Evolutionary conservation across 2,329 filamentous ascomycete genomes (phyloP).

Genomic region (Colletotrichum limetticola): DNA sequence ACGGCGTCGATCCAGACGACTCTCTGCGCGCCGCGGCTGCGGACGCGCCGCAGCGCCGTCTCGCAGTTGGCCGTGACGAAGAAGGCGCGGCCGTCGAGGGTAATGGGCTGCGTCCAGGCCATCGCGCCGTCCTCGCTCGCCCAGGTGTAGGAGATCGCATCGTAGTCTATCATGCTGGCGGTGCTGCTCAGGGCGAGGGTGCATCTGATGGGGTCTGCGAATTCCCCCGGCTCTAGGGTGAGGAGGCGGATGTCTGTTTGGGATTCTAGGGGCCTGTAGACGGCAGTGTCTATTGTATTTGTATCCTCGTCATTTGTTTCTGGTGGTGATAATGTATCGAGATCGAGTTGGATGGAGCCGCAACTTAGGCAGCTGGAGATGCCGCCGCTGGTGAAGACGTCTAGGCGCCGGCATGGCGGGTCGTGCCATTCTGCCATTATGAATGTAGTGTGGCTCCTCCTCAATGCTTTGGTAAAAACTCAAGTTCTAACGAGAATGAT

Average conservation of each 20-base stretch:
- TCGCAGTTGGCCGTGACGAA: slow-evolving; percentile 2
- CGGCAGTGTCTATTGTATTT: too few species aligned
- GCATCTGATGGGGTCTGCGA: neutral
- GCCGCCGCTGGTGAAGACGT: neutral
- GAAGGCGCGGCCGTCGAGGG: neutral
- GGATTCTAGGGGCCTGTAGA: neutral
- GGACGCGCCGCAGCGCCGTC: neutral
- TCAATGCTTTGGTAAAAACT: neutral
- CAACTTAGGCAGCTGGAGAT: slow-evolving; percentile 2
- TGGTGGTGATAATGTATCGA: neutral
- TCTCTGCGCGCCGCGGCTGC: neutral
- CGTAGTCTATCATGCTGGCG: slow-evolving; percentile 36
- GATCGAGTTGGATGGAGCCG: neutral
- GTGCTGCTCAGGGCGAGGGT: neutral
- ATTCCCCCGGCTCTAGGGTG: neutral
- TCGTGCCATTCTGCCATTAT: slow-evolving; percentile 18
- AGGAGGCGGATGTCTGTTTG: neutral
- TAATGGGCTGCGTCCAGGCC: neutral
- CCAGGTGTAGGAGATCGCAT: slow-evolving; percentile 51
- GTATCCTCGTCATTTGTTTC: neutral
- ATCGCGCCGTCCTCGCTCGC: slow-evolving; percentile 36
- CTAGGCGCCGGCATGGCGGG: slow-evolving; percentile 1
- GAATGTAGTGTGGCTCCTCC: neutral
- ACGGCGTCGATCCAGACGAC: slow-evolving; percentile 37
- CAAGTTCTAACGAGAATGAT: neutral